Evolutionary conservation across 192 early-diverging fungal species (phyloP), one percentile per base, ranked within the genome.

Genomic region (Funneliformis mosseae): DNA sequence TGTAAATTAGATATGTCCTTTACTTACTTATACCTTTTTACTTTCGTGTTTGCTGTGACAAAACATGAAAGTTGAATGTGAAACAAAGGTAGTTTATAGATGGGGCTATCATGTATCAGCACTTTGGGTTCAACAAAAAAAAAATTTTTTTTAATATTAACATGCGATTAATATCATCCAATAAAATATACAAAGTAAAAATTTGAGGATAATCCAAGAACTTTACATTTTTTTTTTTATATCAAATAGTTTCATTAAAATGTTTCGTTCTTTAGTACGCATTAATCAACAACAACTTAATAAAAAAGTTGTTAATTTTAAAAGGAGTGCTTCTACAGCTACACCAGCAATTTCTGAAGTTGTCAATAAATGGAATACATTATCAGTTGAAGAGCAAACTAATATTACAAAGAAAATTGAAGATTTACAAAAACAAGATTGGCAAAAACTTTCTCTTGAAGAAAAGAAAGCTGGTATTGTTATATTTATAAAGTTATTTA

Each of bases 351-450:
- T 91, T 80, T 62, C 84, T 77, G 89, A 91, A 84, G 66, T 91
- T 41, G 85, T 89, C 78, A 78, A 85, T 83, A 84, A 85, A 85
- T 86, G 91, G 93, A 87, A 90, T 90, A 83, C 92, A 83, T 81
- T 91, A 83, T 87, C 93, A 83, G 82, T 85, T 84, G 87, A 89
- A 77, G 95, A 97, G 86, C 95, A 97, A 89, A 87, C 87, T 76
- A 91, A 94, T 74, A 91, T 97, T 73, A 86, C 93, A 76, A 94
- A 93, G 82, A 83, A 88, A 55, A 90, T 99, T 39, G 89, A 89
- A 79, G 94, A 94, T 84, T 89, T 88, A 80, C 95, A 98, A 90
- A 97, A 96, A 90, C 94, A 90, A 64, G 96, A 99, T 90, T 99
- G 98, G 98, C 94, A 94, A 88, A 89, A 91, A 80, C 85, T 99